phyloP scores from a whole-genome alignment of 2,329 filamentous ascomycete species.

The Phaeosphaeria sp. region DNA sequence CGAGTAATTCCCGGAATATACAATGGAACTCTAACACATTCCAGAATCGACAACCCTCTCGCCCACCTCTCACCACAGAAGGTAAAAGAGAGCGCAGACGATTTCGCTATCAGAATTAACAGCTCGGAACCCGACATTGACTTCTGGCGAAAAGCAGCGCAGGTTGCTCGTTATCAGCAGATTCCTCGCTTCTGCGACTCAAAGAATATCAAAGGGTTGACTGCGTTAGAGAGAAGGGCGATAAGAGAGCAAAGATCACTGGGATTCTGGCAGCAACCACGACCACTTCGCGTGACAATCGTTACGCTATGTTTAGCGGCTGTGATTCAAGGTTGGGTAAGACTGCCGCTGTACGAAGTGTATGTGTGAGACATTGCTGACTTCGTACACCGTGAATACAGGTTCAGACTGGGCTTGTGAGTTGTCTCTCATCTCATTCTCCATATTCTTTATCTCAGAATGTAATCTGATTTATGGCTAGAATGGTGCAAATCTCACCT shows the following conservation, averaged over 20 bases:
- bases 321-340: constrained; percentile 1
- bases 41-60: constrained; percentile 2
- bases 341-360: too few species aligned
- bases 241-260: not conserved
- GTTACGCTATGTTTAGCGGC: constrained; percentile 1
- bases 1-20: not conserved
- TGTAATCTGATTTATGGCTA: not conserved
- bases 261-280: constrained; percentile 3
- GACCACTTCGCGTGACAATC: constrained; percentile 2
- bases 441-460: not conserved
- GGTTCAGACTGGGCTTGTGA: constrained; percentile 3
- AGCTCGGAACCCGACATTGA: not conserved
- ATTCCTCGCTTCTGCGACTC: not conserved
- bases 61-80: not conserved
- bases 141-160: not conserved
- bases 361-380: too few species aligned
- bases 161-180: not conserved
- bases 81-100: not conserved
- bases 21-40: too few species aligned
- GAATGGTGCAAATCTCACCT: constrained; percentile 4
- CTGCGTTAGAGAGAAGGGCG: not conserved
- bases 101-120: not conserved
- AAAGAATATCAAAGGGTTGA: not conserved
- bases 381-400: too few species aligned
- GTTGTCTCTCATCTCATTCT: not conserved